A percentile compares a stretch with the other conserved stretches of the same genome.
phyloP scores from a whole-genome alignment of 805 yeast species.

The Saitoella complicata region DNA sequence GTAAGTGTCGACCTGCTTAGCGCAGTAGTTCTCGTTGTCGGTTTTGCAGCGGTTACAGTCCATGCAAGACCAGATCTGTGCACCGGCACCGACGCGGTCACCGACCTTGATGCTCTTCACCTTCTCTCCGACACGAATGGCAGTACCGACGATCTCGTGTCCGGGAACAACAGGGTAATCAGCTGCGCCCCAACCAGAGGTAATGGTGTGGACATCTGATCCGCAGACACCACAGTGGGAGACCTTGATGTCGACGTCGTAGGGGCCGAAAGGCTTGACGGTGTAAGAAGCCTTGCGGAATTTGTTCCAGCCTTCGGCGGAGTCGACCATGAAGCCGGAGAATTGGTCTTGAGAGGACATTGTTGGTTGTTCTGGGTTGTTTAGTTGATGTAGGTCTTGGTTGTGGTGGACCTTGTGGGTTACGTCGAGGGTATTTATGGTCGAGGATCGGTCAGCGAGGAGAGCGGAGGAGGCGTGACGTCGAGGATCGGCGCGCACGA shows the following conservation, averaged over 20 bases:
- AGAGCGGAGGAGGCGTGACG: too few relatives aligned
- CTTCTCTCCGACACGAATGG: slow-evolving; percentile 34
- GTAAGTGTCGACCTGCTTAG: slow-evolving; percentile 34
- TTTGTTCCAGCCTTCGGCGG: too few relatives aligned
- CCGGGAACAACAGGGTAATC: slow-evolving; percentile 29
- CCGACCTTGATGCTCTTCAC: slow-evolving; percentile 41
- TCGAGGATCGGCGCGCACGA: too few relatives aligned
- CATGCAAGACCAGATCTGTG: slow-evolving; percentile 45
- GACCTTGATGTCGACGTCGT: slow-evolving; percentile 27
- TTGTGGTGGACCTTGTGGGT: too few relatives aligned
- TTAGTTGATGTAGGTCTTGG: too few relatives aligned
- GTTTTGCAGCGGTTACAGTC: slow-evolving; percentile 42
- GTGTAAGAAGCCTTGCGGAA: slow-evolving; percentile 3
- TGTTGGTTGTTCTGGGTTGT: too few relatives aligned
- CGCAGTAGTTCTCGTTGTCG: slow-evolving; percentile 43
- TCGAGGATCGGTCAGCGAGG: too few relatives aligned
- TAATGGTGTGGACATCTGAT: slow-evolving; percentile 35
- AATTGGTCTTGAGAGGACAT: too few relatives aligned
- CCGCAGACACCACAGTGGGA: slow-evolving; percentile 40
- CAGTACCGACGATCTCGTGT: slow-evolving; percentile 27
- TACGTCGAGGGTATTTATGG: too few relatives aligned
- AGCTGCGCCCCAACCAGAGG: slow-evolving; percentile 34
- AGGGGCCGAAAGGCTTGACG: slow-evolving; percentile 15
- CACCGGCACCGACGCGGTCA: slow-evolving; percentile 68
- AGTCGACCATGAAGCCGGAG: too few relatives aligned